Conservation (phyloP, 352 stramenopile genomes). For the Pythium scleroteichum region DNA sequence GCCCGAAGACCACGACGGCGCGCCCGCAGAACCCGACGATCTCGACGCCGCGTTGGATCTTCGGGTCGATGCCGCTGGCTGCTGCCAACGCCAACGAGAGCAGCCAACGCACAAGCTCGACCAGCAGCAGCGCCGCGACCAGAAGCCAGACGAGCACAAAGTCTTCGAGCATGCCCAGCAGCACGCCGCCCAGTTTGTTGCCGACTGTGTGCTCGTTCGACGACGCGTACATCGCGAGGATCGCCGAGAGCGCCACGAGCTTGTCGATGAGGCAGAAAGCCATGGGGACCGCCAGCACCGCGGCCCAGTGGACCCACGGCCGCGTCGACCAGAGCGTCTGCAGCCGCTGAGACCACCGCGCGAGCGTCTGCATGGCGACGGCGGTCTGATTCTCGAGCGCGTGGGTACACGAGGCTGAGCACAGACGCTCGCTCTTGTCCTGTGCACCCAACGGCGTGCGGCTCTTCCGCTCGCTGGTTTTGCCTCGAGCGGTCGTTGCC, state of each 20-base stretch:
- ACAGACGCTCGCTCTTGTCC: too few species aligned
- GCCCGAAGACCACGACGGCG: slow-evolving; percentile 20
- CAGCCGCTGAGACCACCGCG: too few species aligned
- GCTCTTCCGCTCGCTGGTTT: too few species aligned
- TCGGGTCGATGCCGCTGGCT: neutral
- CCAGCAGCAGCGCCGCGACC: neutral
- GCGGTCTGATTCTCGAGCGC: too few species aligned
- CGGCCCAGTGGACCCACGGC: too few species aligned
- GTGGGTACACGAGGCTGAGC: too few species aligned
- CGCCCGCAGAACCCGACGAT: neutral
- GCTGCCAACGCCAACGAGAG: neutral
- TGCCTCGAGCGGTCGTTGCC: too few species aligned
- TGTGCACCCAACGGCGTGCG: too few species aligned
- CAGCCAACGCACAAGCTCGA: neutral
- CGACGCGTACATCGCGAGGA: slow-evolving; percentile 37
- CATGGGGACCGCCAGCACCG: neutral
- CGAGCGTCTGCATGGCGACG: too few species aligned
- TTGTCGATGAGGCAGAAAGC: slow-evolving; percentile 41
- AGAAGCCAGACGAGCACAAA: neutral
- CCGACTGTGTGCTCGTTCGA: slow-evolving; percentile 20
- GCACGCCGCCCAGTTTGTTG: slow-evolving; percentile 17
- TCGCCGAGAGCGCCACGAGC: slow-evolving; percentile 21
- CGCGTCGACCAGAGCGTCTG: too few species aligned
- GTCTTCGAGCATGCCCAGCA: slow-evolving; percentile 11
- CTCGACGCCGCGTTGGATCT: too few species aligned